These are phyloP conservation scores for Backusella circina DNA, from an alignment of 192 early-diverging fungal species.

Conservation along the genomic window DNA sequence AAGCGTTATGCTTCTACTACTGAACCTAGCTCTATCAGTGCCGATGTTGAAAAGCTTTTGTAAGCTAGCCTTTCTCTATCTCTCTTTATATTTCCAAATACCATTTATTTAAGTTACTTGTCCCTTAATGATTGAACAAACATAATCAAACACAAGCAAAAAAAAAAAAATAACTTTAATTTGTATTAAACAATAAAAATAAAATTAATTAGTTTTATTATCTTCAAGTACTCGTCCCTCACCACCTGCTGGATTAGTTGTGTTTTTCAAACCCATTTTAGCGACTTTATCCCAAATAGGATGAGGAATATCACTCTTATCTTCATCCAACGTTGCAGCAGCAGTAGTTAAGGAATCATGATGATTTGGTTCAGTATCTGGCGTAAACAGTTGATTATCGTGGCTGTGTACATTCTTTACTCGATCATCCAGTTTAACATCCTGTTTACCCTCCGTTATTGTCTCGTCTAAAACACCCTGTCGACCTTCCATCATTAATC, in stretches of 20 bases:
- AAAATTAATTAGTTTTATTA: not conserved
- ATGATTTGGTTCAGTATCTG: not conserved
- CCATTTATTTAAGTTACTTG: not conserved
- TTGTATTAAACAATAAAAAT: not conserved
- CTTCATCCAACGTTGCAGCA: not conserved
- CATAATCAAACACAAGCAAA: not conserved
- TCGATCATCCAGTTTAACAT: not conserved
- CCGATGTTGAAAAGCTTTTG: constrained; percentile 56
- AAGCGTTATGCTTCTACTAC: constrained; percentile 64
- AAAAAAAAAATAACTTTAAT: not conserved
- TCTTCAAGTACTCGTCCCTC: not conserved
- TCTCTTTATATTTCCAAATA: not conserved
- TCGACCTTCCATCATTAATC: constrained; percentile 17
- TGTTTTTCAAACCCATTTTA: constrained; percentile 1
- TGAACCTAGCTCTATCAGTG: constrained; percentile 54
- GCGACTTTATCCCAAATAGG: not conserved
- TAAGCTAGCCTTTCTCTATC: not conserved
- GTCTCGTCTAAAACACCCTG: not conserved
- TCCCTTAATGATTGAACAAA: not conserved
- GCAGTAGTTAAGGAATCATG: not conserved
- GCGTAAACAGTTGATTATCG: not conserved
- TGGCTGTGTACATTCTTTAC: not conserved
- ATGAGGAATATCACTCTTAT: not conserved
- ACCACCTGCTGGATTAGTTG: not conserved
- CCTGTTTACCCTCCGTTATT: not conserved